Base-by-base conservation (phyloP, 176 grass and related monocot species). In the Eragrostis curvula region DNA sequence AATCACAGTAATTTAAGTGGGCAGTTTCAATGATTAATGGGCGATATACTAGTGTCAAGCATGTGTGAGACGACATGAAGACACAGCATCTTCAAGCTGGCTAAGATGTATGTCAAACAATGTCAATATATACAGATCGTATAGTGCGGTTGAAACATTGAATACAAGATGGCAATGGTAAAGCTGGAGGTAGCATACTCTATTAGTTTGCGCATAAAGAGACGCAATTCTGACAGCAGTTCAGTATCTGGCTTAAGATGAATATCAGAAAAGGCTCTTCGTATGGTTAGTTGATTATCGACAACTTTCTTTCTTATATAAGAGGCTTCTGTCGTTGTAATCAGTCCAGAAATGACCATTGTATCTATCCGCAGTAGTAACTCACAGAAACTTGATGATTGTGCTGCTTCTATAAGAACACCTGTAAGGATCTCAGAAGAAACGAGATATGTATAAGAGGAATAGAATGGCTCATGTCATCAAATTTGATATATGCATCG, bases 291-390 rank as follows among this genome's bases (percentile, higher is more conserved):
- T 87, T 41, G 71, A 53, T 82, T 87, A 39, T 81, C 46, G 27
- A 85, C 30, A 66, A 81, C 52, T 86, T 93, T 90, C 57, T 93
- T 78, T 81, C 84, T 87, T 44, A 93, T 53, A 51, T 85, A 43
- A 81, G 76, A 93, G 64, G 91, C 84, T 81, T 89, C 87, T 9
- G 9, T 7, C 28, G 17, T 85, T 79, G 42, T 58, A 32, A 89
- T 71, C 77, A 64, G 84, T 68, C 84, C 84, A 12, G 87, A 79
- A 74, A 93, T 45, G 53, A 76, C 71, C 84, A 90, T 77, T 74
- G 84, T 68, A 78, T 93, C 91, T 74, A 90, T 87, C 45, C 71
- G 71, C 50, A 89, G 66, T 70, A 90, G 81, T 51, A 87, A 78
- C 65, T 87, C 87, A 43, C 46, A 78, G 49, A 89, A 84, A 78